phyloP scores from a whole-genome alignment of 2,329 filamentous ascomycete genomes.

The Verticillium isaacii region DNA sequence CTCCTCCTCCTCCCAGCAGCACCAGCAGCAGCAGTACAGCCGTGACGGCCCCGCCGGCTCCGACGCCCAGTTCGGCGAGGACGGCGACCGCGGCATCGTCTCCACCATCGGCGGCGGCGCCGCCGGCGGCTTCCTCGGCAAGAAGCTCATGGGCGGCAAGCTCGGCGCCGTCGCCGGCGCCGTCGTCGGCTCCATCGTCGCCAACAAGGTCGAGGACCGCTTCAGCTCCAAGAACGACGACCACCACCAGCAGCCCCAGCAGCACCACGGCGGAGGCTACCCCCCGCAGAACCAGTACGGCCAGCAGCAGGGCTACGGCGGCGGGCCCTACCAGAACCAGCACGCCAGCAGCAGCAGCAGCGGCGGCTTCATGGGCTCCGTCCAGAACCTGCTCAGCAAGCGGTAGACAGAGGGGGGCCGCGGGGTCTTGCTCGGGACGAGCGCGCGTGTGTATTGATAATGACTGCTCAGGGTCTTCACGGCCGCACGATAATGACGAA shows the following conservation, averaged over 20 bases:
- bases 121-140: conserved; percentile 47
- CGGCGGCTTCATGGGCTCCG: conserved; percentile 17
- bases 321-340: conserved; percentile 3
- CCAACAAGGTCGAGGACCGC: conserved; percentile 45
- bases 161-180: conserved; percentile 47
- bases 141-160: conserved; percentile 49
- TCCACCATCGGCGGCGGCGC: conserved; percentile 49
- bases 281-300: background rate
- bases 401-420: background rate
- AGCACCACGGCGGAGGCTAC: background rate
- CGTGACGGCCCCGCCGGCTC: conserved; percentile 7
- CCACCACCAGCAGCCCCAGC: conserved; percentile 16
- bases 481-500: background rate
- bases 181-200: conserved; percentile 49
- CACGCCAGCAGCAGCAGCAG: conserved; percentile 10
- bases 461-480: background rate
- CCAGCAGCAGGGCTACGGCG: conserved; percentile 7
- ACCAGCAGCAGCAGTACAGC: background rate
- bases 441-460: background rate
- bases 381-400: conserved; percentile 2
- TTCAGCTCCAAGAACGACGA: conserved; percentile 21
- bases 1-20: background rate
- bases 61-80: conserved; percentile 15
- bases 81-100: conserved; percentile 50
- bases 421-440: background rate